Base-by-base conservation (phyloP, 495 filamentous ascomycete genomes). In the Parachaetomium inaequale region DNA sequence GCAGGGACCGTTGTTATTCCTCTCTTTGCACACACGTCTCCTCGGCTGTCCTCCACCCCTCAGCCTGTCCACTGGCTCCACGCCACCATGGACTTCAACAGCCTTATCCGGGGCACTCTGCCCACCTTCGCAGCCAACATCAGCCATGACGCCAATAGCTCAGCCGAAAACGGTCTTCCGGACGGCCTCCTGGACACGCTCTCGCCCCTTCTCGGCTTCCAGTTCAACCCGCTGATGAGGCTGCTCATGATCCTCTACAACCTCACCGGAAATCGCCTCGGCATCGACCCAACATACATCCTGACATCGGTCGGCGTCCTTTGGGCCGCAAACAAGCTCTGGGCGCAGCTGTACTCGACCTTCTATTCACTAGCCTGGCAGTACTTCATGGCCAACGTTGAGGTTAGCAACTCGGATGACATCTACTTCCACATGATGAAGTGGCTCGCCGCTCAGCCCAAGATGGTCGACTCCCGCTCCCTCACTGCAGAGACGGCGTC, bases 361-460 rank as follows among this genome's bases (percentile, higher is more conserved):
- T 3, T 74, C 11, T 61, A 66, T 26, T 34, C 56, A 15, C 38
- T 77, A 14, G 38, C 84, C 57, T 59, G 63, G n/a, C 62, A 71
- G 7, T 77, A 85, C 62, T 79, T 80, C 64, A 84, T 79, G 74
- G 78, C 82, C 52, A 80, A 72, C 38, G 75, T 90, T 58, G 74
- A 77, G 40, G 77, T 90, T 63, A 74, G 76, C 58, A 79, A 76
- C 61, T 73, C 74, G 36, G 86, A 90, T 66, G 81, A 85, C 42
- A 83, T 88, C 15, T 87, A 84, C 71, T 63, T 71, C 12, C 80
- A 86, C 59, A 67, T 87, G 42, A 83, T 89, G 75, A 72, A 78
- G 29, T 89, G 84, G 82, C 76, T 88, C 4, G 80, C 83, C 0
- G 67, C 75, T 32, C 84, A 87, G 61, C 79, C 77, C 8, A 74